A percentile compares a stretch with the other conserved stretches of the same genome.
Evolutionary conservation across 2,329 filamentous ascomycete genomes (phyloP).

Genomic region (Pyrenochaeta sp.): DNA sequence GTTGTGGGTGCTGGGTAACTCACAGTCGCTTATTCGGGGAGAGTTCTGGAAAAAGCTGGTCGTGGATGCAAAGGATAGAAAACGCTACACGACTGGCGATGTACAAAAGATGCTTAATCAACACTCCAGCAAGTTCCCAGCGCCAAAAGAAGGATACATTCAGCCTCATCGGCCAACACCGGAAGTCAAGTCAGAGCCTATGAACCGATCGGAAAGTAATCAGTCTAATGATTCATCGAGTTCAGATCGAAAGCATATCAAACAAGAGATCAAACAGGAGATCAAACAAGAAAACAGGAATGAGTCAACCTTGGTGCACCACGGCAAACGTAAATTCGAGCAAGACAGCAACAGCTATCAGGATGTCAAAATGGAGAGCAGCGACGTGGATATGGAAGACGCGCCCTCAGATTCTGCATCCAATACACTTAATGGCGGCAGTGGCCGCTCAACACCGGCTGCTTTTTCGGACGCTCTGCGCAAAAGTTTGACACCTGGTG

Average conservation of each 20-base stretch:
- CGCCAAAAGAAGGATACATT: slow-evolving; percentile 35
- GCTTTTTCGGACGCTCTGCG: slow-evolving; percentile 18
- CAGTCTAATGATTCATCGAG: slow-evolving; percentile 23
- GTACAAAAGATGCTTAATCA: slow-evolving; percentile 63
- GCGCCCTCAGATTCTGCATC: slow-evolving; percentile 32
- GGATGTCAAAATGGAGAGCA: slow-evolving; percentile 46
- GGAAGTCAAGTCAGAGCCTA: slow-evolving; percentile 32
- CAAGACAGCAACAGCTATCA: slow-evolving; percentile 76
- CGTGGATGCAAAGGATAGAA: slow-evolving; percentile 76
- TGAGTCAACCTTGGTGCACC: slow-evolving; percentile 75
- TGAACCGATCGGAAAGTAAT: slow-evolving; percentile 32
- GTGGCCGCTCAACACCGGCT: slow-evolving; percentile 40
- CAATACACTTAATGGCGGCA: slow-evolving; percentile 29
- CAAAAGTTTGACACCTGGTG: slow-evolving; percentile 24
- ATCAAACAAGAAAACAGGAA: slow-evolving; percentile 31
- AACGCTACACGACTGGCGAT: slow-evolving; percentile 78
- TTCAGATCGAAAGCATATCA: slow-evolving; percentile 15
- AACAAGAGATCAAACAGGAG: slow-evolving; percentile 27
- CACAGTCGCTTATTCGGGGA: slow-evolving; percentile 82
- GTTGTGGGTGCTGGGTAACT: slow-evolving; percentile 95
- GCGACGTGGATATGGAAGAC: slow-evolving; percentile 44
- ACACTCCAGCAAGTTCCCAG: slow-evolving; percentile 57
- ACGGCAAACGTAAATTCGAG: slow-evolving; percentile 76
- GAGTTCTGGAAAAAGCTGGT: slow-evolving; percentile 92
- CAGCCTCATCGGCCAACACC: slow-evolving; percentile 27